These are phyloP conservation scores for Aspergillus hortae DNA, from an alignment of 2,329 filamentous ascomycete species.

Conservation along the genomic window DNA sequence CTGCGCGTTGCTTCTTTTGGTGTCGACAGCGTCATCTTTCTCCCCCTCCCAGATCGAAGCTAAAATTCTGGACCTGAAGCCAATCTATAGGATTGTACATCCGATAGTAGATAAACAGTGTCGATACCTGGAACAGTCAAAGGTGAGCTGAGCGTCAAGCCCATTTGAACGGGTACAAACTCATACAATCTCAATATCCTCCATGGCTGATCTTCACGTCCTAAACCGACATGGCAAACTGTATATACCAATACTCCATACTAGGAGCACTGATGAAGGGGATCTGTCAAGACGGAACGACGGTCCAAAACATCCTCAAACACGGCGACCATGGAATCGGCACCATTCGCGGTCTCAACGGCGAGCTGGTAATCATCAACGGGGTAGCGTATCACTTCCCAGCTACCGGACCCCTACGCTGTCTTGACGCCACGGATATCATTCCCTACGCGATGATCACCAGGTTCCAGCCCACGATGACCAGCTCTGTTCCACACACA, in stretches of 20 bases:
- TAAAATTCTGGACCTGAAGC: too few relatives aligned
- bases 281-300: constrained; percentile 37
- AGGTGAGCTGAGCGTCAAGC: too few relatives aligned
- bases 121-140: too few relatives aligned
- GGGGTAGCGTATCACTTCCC: constrained; percentile 41
- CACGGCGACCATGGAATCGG: constrained; percentile 46
- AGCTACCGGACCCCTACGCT: constrained; percentile 26
- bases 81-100: too few relatives aligned
- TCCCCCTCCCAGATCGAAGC: too few relatives aligned
- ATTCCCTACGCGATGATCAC: constrained; percentile 39
- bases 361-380: constrained; percentile 43
- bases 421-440: constrained; percentile 29
- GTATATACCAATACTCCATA: constrained; percentile 43
- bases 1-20: not conserved
- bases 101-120: too few relatives aligned
- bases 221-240: not conserved
- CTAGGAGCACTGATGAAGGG: constrained; percentile 45
- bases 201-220: not conserved
- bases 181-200: not conserved
- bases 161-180: not conserved
- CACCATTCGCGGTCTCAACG: constrained; percentile 42
- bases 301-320: constrained; percentile 30
- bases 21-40: too few relatives aligned
- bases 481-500: constrained; percentile 1
- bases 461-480: constrained; percentile 25